Evolutionary conservation across 2,329 filamentous ascomycete genomes (phyloP).

Genomic region (Emmonsiellopsis sp.): DNA sequence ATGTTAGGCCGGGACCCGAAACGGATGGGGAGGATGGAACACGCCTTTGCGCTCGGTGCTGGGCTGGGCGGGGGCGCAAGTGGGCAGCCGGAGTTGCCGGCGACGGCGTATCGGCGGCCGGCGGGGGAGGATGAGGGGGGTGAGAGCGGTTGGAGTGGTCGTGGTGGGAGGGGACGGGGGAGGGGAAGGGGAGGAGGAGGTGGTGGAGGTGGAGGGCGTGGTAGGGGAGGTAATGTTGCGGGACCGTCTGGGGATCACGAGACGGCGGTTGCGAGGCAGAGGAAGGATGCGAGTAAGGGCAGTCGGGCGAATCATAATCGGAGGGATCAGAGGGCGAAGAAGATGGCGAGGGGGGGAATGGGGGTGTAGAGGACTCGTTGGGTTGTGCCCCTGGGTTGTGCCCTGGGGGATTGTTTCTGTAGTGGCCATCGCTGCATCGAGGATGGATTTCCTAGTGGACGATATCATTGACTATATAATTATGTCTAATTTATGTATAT

Average conservation of each 20-base stretch:
- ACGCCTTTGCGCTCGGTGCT: constrained; percentile 55
- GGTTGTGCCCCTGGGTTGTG: not conserved
- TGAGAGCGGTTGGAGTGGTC: constrained; percentile 48
- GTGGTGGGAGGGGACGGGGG: constrained; percentile 40
- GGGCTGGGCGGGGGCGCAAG: constrained; percentile 33
- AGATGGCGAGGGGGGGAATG: constrained; percentile 49
- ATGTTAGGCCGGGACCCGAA: constrained; percentile 70
- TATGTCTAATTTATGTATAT: too few relatives aligned
- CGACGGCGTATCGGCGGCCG: constrained; percentile 53
- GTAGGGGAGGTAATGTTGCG: constrained; percentile 41
- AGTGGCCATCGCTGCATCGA: too few relatives aligned
- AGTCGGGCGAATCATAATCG: constrained; percentile 80
- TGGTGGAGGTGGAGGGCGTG: constrained; percentile 40
- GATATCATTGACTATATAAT: too few relatives aligned
- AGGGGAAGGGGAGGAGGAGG: constrained; percentile 40
- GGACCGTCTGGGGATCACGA: constrained; percentile 50
- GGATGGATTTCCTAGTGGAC: too few relatives aligned
- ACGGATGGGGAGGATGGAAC: constrained; percentile 60
- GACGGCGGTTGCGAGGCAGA: constrained; percentile 61
- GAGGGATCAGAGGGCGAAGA: constrained; percentile 56
- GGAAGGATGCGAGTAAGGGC: constrained; percentile 75
- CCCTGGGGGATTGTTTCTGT: not conserved
- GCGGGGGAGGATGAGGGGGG: constrained; percentile 15
- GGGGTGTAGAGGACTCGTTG: constrained; percentile 18
- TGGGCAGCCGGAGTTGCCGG: constrained; percentile 51